Percentiles rank a stretch among this genome's conserved stretches.
Evolutionary conservation across 805 yeast genomes (phyloP).

Genomic region (Saccharomycopsis sp.): DNA sequence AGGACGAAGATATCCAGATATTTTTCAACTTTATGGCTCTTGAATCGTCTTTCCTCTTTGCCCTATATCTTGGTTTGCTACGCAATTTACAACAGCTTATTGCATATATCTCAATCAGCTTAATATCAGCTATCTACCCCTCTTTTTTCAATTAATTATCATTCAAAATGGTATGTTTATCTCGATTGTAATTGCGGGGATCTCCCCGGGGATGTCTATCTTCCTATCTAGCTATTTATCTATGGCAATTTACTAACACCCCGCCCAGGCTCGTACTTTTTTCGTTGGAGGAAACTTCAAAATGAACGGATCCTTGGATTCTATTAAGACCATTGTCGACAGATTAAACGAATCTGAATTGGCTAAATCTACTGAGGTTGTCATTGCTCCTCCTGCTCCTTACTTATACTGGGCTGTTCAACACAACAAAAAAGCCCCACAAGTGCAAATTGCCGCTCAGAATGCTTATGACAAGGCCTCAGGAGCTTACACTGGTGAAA

Average conservation of each 20-base stretch:
- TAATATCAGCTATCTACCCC: not conserved
- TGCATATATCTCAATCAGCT: not conserved
- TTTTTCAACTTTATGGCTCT: not conserved
- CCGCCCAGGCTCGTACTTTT: constrained; percentile 71
- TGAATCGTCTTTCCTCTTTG: not conserved
- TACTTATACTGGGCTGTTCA: constrained; percentile 75
- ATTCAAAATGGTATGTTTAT: not conserved
- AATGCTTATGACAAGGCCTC: constrained; percentile 80
- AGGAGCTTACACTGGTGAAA: constrained; percentile 98
- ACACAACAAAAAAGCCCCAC: constrained; percentile 54
- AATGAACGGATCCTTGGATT: constrained; percentile 90
- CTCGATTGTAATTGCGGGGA: not conserved
- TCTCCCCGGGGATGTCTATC: too few species aligned
- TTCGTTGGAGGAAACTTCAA: constrained; percentile 99
- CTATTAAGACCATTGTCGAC: constrained; percentile 77
- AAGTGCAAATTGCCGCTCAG: constrained; percentile 83
- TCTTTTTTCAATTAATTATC: not conserved
- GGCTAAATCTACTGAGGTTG: constrained; percentile 81
- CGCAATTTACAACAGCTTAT: not conserved
- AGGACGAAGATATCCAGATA: not conserved
- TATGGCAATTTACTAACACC: too few species aligned
- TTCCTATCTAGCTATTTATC: too few species aligned
- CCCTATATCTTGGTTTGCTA: not conserved
- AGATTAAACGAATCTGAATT: constrained; percentile 73
- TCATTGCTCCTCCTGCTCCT: constrained; percentile 93